Conservation (phyloP, 257 asterid species). For the Nyctanthes arbortristis region DNA sequence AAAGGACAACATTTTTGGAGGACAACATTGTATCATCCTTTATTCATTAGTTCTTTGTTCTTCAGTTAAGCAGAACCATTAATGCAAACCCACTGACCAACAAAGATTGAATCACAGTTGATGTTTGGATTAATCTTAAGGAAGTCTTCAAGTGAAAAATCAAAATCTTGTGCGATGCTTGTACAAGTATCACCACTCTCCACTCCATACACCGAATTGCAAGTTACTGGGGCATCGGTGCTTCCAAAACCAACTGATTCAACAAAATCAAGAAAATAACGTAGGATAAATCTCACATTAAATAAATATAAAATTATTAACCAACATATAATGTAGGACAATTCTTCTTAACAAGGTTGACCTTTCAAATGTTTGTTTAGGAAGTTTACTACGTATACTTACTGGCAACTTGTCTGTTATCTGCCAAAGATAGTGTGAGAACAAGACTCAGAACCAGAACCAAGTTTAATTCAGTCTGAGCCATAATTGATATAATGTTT, state of each 20-base stretch:
- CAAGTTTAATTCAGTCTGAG: conserved; percentile 7
- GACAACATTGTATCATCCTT: no score
- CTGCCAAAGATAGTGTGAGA: conserved; percentile 15
- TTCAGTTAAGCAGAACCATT: conserved; percentile 14
- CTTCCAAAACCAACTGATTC: conserved; percentile 25
- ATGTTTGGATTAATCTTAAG: conserved; percentile 29
- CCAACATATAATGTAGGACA: no score
- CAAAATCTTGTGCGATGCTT: not conserved
- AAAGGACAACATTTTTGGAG: no score
- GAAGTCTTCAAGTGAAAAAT: conserved; percentile 5
- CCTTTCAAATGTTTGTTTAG: no score
- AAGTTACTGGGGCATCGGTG: not conserved
- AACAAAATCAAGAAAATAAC: not conserved
- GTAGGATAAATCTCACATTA: no score
- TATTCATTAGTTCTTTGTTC: not conserved
- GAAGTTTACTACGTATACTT: not conserved
- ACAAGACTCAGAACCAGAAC: conserved; percentile 17
- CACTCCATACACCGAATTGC: conserved; percentile 21
- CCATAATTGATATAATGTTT: conserved; percentile 10
- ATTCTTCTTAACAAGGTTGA: no score
- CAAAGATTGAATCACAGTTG: conserved; percentile 27
- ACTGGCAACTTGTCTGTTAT: not conserved
- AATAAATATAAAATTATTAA: not conserved
- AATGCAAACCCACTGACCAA: conserved; percentile 39
- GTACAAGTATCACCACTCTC: conserved; percentile 32